Base-by-base conservation (phyloP, 768 basidiomycete species). In the Hortiboletus flavorubellus region DNA sequence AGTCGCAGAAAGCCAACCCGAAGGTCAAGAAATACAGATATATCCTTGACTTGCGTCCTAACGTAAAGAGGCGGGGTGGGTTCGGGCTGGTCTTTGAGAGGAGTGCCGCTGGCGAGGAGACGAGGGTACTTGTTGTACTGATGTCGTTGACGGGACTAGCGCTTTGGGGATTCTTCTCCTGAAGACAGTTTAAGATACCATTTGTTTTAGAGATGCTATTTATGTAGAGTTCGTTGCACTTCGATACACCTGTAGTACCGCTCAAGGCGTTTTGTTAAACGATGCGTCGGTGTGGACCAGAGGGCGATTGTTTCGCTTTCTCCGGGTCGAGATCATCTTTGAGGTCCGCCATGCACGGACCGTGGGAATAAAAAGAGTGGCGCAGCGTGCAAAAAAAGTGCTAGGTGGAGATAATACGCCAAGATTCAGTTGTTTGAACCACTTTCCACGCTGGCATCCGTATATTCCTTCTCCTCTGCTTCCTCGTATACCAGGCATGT, bases 101-200 rank as follows among this genome's bases (percentile, higher is more conserved):
- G 55, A 82, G 82, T 18, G 68, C 78, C 1, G 87, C 87, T 23
- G 87, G 87, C 7, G 85, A 89, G 64, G 87, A 89, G 68, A 77
- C 80, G 67, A 75, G 70, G 48, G 57, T 69, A 3, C 53, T 71
- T 33, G 45, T 61, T 31, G 53, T 69, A 6, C 37, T 71, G 34
- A 37, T 66, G 38, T 68, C 69, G 8, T 51, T 71, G 43, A 63
- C 65, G 10, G 71, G 65, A 44, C 43, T 71, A 23, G 69, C 69
- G 10, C 52, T 71, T 6, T 72, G 69, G 69, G 60, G 69, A 26
- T 71, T 71, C 49, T 66, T 71, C n/a, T 58, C 63, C 18, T 68
- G 47, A 65, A 34, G 26, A 21, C 34, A 31, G 14, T 26, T 8
- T 7, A 21, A 42, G 39, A 35, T 41, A 42, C 30, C 30, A n/a